Base-by-base conservation (phyloP, 495 filamentous ascomycete genomes). In the Filosporella fistucella region DNA sequence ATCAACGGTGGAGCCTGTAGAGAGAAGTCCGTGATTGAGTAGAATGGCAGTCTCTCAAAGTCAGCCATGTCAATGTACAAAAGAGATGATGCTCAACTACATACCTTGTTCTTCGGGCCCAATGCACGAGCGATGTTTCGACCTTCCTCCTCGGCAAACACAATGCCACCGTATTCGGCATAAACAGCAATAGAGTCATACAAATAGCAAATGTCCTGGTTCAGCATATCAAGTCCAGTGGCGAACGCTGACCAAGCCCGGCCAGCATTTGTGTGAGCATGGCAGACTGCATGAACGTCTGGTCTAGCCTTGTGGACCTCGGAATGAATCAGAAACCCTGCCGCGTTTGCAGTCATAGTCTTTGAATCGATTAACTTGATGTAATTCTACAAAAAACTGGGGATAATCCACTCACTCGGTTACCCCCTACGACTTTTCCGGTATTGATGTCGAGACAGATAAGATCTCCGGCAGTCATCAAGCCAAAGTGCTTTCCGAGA, bases 261-360 rank as follows among this genome's bases (percentile, higher is more conserved):
- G 1, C 77, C 78, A 22, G 71, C 68, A 33, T 63, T 64, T 18
- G 65, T 69, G 57, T 81, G 76, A 11, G 75, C 72, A 49, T 81
- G 77, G 58, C 75, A 76, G 17, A 72, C 67, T n/a, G 74, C 68
- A 51, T 76, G 65, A 17, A 72, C 67, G 47, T 77, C 66, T 9
- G 72, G 75, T 11, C 75, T 58, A 8, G 72, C 71, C 55, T 71
- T 72, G 58, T 81, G 78, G 20, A 81, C 72, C 30, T 71, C 71
- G 16, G 66, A 67, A 57, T 81, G 85, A 57, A 89, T 89, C 48
- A 80, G 68, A 57, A 84, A 88, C 2, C 81, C 85, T 4, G 85
- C 82, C 18, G 80, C 77, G 61, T 88, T 88, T 51, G 77, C 68
- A 14, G 68, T 59, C 20, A 59, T 60, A 6, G 18, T 60, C 64